Conservation (phyloP, 192 early-diverging fungal species). For the Rhizoclosmatium globosum region DNA sequence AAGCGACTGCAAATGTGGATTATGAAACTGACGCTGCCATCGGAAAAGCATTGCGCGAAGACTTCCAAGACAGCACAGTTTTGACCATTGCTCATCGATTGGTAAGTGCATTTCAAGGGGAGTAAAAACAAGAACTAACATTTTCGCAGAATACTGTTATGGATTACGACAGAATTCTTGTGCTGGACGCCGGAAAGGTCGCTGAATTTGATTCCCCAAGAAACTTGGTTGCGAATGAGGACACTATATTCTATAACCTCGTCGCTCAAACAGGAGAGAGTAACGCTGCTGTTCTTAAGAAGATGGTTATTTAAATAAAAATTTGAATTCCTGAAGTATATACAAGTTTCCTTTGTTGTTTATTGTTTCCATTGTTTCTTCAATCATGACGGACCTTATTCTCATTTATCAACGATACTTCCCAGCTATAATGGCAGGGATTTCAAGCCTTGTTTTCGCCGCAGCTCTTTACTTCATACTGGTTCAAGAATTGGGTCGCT, state of each 20-base stretch:
- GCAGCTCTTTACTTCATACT: too few species aligned
- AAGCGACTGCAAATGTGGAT: slow-evolving; percentile 62
- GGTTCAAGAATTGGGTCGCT: too few species aligned
- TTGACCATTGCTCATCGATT: slow-evolving; percentile 57
- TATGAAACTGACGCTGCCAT: slow-evolving; percentile 41
- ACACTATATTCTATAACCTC: slow-evolving; percentile 46
- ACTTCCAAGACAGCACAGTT: slow-evolving; percentile 55
- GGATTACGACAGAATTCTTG: slow-evolving; percentile 71
- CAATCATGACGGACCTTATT: too few species aligned
- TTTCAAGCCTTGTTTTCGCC: too few species aligned
- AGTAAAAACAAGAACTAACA: too few species aligned
- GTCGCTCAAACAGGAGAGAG: slow-evolving; percentile 53
- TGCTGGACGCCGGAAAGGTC: slow-evolving; percentile 74
- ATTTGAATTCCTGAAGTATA: too few species aligned
- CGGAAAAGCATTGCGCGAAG: slow-evolving; percentile 22
- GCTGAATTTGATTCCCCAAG: slow-evolving; percentile 68
- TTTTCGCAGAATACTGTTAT: slow-evolving; percentile 40
- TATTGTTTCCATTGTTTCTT: too few species aligned
- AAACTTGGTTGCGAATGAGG: slow-evolving; percentile 30
- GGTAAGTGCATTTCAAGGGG: not conserved
- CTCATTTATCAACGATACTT: too few species aligned
- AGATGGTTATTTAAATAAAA: too few species aligned
- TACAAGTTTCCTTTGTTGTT: too few species aligned
- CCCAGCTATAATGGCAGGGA: too few species aligned
- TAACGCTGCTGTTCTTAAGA: slow-evolving; percentile 48